Base-by-base conservation (phyloP, 768 basidiomycete species). In the Kondoa subrosea region DNA sequence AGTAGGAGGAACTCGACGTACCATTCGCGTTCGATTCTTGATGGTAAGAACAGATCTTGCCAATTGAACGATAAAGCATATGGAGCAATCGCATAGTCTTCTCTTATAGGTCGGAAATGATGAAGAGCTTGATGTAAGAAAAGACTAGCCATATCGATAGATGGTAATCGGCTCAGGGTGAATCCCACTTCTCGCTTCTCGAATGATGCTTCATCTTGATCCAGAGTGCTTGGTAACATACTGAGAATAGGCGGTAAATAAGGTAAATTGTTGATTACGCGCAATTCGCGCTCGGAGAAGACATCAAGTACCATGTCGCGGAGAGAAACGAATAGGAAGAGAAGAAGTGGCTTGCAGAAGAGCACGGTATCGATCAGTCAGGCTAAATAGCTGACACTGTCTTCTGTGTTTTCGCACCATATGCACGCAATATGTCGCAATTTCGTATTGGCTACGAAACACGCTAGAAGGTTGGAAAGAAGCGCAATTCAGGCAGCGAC, bases 11-110 rank as follows among this genome's bases (percentile, higher is more conserved):
- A 15, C 31, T 30, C 2, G 4, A 71, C 77, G 70, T 56, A 77
- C 89, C 88, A 95, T 67, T 90, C 88, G 50, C 88, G 79, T 71
- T 88, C 87, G 59, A 87, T 84, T 1, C 86, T 82, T 64, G 79
- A 78, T 1, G 86, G 85, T 16, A 93, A 80, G 2, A 76, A 74
- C 1, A 93, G 79, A 58, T 87, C 82, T 21, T 77, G 73, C 91
- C 91, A 97, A 76, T 95, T 95, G 80, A 97, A 97, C 1, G 89
- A 87, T 30, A 84, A 80, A 1, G 78, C 78, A 72, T 93, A 97
- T 2, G 84, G 80, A 2, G 76, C 77, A 12, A 69, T 73, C 0
- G 89, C 86, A 70, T 93, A 95, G 75, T 74, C 4, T 0, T 67
- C 67, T 80, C 82, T 50, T 79, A 72, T 17, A 0, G 89, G 88